Conservation (phyloP, 305 asterid species). For the Rubia tinctorum region DNA sequence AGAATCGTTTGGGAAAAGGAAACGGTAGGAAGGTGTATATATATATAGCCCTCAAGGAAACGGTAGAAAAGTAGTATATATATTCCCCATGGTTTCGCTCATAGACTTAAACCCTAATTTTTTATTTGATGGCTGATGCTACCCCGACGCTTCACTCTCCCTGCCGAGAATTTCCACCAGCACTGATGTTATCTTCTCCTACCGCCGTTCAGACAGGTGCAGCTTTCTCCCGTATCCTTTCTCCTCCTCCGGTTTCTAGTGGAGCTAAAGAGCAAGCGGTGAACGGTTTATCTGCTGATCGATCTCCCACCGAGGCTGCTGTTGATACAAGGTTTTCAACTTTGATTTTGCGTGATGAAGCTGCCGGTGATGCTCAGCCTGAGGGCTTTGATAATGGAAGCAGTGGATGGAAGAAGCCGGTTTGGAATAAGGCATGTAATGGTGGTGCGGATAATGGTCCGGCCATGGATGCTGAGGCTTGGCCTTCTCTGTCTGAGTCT, state of each 20-base stretch:
- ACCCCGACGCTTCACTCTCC: constrained; percentile 43
- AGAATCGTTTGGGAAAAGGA: too few relatives aligned
- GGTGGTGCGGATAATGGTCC: constrained; percentile 40
- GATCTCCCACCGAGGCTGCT: constrained; percentile 27
- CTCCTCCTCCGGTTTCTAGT: constrained; percentile 26
- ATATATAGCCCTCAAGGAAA: too few relatives aligned
- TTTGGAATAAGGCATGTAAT: constrained; percentile 61
- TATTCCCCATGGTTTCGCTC: background rate
- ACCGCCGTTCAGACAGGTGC: background rate
- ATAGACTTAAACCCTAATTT: constrained; percentile 11
- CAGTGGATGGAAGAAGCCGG: constrained; percentile 49
- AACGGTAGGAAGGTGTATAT: rapidly evolving
- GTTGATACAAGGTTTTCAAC: constrained; percentile 9
- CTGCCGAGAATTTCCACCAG: constrained; percentile 21
- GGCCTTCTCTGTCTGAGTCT: constrained; percentile 80
- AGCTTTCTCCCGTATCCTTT: background rate
- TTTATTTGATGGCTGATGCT: constrained; percentile 50
- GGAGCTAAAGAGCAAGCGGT: constrained; percentile 27
- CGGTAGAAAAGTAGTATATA: too few relatives aligned
- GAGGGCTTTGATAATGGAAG: constrained; percentile 41
- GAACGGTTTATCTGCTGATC: constrained; percentile 29
- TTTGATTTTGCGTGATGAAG: constrained; percentile 25
- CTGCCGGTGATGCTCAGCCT: constrained; percentile 35
- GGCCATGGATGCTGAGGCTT: constrained; percentile 69
- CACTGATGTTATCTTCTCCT: background rate